Conservation (phyloP, 371 early-diverging fungal species). For the Rhizopus microsporus region DNA sequence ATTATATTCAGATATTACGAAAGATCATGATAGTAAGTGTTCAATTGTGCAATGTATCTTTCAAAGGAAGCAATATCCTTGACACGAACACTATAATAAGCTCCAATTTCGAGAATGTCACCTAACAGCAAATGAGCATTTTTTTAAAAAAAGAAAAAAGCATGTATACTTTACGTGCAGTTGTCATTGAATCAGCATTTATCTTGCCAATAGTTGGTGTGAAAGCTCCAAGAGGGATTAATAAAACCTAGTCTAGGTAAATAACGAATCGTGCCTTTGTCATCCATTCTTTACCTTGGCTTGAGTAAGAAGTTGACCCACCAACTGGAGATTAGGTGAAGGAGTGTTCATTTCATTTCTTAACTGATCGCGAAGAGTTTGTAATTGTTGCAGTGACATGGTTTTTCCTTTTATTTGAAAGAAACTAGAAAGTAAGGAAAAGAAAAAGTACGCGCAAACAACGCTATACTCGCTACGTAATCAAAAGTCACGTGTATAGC, state of each 20-base stretch:
- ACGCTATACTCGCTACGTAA: neutral
- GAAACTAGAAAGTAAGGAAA: constrained; percentile 2
- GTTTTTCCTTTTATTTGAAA: constrained; percentile 5
- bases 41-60: constrained; percentile 92
- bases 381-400: constrained; percentile 39
- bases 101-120: constrained; percentile 91
- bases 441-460: constrained; percentile 17
- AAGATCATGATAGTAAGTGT: constrained; percentile 86
- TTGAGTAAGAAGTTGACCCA: constrained; percentile 69
- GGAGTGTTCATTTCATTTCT: constrained; percentile 67
- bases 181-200: constrained; percentile 63
- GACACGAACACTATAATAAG: constrained; percentile 80
- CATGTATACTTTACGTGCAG: constrained; percentile 62
- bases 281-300: constrained; percentile 70
- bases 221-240: constrained; percentile 75
- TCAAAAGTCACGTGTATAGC: constrained; percentile 13
- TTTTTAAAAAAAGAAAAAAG: neutral
- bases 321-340: constrained; percentile 73
- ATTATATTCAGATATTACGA: constrained; percentile 48
- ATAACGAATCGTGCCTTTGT: neutral
- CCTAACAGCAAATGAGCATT: constrained; percentile 48
- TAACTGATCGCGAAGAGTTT: constrained; percentile 49
- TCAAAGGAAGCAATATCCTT: constrained; percentile 91
- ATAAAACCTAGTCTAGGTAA: constrained; percentile 57
- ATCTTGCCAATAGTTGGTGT: constrained; percentile 61